These are phyloP conservation scores for Coleophoma crateriformis DNA, from an alignment of 2,329 filamentous ascomycete genomes.

Conservation along the genomic window DNA sequence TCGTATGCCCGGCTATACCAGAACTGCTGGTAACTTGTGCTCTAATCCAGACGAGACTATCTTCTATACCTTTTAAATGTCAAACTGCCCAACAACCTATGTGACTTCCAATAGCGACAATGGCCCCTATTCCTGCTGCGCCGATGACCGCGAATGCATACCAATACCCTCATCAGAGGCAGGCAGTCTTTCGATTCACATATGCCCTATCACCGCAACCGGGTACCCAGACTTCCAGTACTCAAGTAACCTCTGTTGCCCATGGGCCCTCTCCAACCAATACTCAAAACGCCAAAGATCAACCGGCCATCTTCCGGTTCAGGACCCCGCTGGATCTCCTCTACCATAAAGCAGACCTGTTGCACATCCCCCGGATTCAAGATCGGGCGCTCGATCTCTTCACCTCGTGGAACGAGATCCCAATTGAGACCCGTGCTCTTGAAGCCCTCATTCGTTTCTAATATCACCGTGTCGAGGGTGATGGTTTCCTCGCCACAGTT, in stretches of 20 bases:
- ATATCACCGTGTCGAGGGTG: slow-evolving; percentile 62
- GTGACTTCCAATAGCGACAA: no score
- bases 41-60: no score
- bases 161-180: no score
- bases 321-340: slow-evolving; percentile 25
- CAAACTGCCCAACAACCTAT: no score
- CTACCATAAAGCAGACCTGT: slow-evolving; percentile 60
- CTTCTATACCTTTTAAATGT: no score
- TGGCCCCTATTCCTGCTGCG: no score
- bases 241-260: slow-evolving; percentile 83
- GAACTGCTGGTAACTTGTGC: no score
- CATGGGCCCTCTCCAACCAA: slow-evolving; percentile 87
- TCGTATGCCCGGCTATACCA: no score
- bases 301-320: slow-evolving; percentile 51
- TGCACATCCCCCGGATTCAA: slow-evolving; percentile 59
- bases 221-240: slow-evolving; percentile 72
- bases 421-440: slow-evolving; percentile 52
- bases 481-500: slow-evolving; percentile 85
- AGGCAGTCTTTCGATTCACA: no score
- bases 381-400: slow-evolving; percentile 48
- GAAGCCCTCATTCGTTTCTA: slow-evolving; percentile 48
- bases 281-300: slow-evolving; percentile 73
- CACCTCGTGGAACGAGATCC: slow-evolving; percentile 26
- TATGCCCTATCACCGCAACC: slow-evolving; percentile 17
- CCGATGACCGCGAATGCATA: no score